These are phyloP conservation scores for Carpinus fangiana DNA, from an alignment of 306 rosid genomes.

Conservation along the genomic window DNA sequence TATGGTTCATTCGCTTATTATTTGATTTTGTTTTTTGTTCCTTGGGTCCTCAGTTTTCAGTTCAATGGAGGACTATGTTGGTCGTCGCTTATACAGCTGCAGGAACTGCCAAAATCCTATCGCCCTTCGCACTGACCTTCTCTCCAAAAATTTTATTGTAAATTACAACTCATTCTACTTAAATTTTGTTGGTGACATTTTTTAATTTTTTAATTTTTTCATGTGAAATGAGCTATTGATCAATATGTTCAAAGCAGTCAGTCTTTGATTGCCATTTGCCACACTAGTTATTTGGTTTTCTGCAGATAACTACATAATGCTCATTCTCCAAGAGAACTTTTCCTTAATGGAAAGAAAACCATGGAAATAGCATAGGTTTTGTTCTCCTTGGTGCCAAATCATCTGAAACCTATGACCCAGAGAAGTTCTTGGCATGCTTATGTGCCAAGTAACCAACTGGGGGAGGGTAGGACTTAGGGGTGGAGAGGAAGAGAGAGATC, in stretches of 20 bases:
- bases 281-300: neutral
- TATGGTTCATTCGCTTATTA: neutral
- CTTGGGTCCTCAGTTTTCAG: neutral
- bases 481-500: neutral
- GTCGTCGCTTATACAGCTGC: neutral
- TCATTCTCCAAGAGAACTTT: neutral
- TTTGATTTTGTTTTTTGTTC: neutral
- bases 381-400: neutral
- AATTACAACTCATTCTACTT: no score
- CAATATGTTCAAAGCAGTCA: neutral
- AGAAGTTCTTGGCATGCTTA: no score
- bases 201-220: neutral
- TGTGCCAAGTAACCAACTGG: no score
- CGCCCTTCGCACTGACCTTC: constrained; percentile 10
- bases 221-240: neutral
- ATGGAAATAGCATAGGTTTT: no score
- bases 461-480: no score
- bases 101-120: constrained; percentile 11
- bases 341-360: neutral
- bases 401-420: neutral
- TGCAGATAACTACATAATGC: neutral
- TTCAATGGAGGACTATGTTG: neutral
- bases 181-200: neutral
- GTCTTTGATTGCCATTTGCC: neutral
- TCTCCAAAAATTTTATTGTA: neutral